Base-by-base conservation (phyloP, 371 early-diverging fungal genomes). In the Parasitella parasitica region DNA sequence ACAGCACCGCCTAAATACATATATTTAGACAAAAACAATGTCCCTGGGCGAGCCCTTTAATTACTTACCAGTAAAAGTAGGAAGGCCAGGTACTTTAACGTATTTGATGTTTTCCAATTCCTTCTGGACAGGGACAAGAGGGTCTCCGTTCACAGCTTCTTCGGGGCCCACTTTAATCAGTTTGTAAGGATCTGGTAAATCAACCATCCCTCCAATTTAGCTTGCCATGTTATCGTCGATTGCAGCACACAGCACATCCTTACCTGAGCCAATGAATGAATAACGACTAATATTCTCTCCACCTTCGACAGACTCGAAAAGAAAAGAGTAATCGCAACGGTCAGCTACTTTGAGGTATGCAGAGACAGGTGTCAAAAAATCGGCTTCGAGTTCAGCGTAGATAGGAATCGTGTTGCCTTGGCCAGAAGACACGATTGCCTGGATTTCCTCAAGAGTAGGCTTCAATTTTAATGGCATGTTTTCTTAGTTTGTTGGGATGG, bases 241-340 rank as follows among this genome's bases (percentile, higher is more conserved):
- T n/a, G n/a, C n/a, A n/a, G n/a, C n/a, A n/a, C n/a, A n/a, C n/a
- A n/a, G n/a, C n/a, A n/a, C n/a, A n/a, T n/a, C 70, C 69, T 73
- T 85, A 91, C 94, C 88, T 49, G 92, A 81, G 22, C 98, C 97
- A 63, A 98, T 84, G 69, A 97, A 95, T 27, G 96, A 95, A 74
- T 95, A 98, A 53, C 97, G 91, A 18, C 96, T 92, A 75, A 95
- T 93, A 61, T 89, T 92, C 64, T 96, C 98, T 39, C 95, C 95
- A 54, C 96, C 97, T 54, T 87, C 83, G 24, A 96, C 95, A n/a
- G 95, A 95, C 70, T 98, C 98, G 38, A 98, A 89, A 57, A 97
- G 66, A 71, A 98, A 98, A 15, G 95, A 94, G 70, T 94, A 86
- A 35, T 85, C 84, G 69, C 88, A 85, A 53, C 85, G 81, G 53